Conservation (phyloP, 2,329 filamentous ascomycete species). For the Fusarium sp. region DNA sequence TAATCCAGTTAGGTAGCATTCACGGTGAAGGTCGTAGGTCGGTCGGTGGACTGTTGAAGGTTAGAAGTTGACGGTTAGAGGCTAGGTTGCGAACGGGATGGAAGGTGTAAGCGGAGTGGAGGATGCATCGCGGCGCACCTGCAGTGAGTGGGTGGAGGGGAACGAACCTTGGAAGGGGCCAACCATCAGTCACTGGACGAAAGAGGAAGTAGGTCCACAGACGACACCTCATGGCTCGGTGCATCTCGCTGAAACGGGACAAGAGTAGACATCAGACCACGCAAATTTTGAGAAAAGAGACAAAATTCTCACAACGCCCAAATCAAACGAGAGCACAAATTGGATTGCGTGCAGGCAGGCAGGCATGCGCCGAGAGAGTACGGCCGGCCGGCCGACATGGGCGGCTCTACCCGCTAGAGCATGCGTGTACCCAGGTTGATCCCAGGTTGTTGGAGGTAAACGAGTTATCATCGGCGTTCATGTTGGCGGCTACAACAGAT, state of each 20-base stretch:
- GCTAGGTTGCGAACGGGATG: constrained; percentile 2
- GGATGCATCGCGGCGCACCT: not conserved
- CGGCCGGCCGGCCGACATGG: constrained; percentile 4
- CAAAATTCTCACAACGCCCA: constrained; percentile 11
- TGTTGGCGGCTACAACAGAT: not conserved
- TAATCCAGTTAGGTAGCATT: constrained; percentile 23
- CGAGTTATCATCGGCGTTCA: not conserved
- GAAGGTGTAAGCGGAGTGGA: constrained; percentile 20
- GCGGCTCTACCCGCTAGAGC: constrained; percentile 3
- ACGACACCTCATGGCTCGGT: constrained; percentile 36
- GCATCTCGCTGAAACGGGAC: constrained; percentile 42
- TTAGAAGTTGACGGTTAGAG: constrained; percentile 1
- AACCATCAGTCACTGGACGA: constrained; percentile 35
- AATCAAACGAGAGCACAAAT: constrained; percentile 27
- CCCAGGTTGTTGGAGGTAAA: constrained; percentile 5
- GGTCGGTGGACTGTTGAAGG: not conserved
- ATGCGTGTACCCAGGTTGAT: not conserved
- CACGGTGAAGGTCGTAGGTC: not conserved
- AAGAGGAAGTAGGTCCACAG: constrained; percentile 41
- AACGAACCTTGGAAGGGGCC: constrained; percentile 15
- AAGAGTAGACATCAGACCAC: constrained; percentile 37
- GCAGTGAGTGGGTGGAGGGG: constrained; percentile 13
- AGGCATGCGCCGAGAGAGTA: constrained; percentile 10
- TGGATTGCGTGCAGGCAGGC: not conserved
- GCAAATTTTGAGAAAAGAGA: constrained; percentile 14